Evolutionary conservation across 805 yeast species (phyloP), one percentile per base, ranked within the genome.

Genomic region (Metschnikowia peoriensis): DNA sequence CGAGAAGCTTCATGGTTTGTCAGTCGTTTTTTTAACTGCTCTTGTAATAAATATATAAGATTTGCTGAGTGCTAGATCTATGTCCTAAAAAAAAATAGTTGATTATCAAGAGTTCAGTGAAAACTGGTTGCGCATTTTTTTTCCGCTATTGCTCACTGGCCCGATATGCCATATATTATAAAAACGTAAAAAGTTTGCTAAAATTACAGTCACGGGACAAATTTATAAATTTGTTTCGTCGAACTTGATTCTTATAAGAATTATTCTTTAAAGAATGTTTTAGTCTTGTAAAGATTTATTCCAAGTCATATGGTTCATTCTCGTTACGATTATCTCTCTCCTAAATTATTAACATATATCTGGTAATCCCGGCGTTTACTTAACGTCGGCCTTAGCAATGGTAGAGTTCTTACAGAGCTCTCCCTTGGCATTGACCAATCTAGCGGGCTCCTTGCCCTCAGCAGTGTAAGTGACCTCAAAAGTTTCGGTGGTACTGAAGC

Each of bases 401-500:
- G 94, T 76, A 43, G 85, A 71, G 66, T 86, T 88, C 72, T 85
- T 84, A 74, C 92, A 88, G 34, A 79, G 68, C 66, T 88, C 88
- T 56, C 97, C 97, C 61, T 78, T 82, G 66, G 80, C 84, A 72
- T 88, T 91, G 50, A 90, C 88, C 69, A 93, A 81, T 69, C 80
- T 86, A 62, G 73, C 79, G 55, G 83, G 84, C 50, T 85, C 84
- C 67, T 85, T 85, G 60, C 96, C 96, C 65, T 85, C 90, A 62
- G 78, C 86, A 65, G 86, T 86, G 79, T 82, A 93, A 56, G 89
- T 80, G 41, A 93, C 97, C 66, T 88, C 88, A 53, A 85, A 79
- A 46, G 76, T 74, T 40, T 83, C 94, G 60, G 78, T 83, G 32
- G 98, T 93, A 52, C 93, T 77, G 79, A 94, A 92, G 55, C 80